These are phyloP conservation scores for Brassica incana DNA, from an alignment of 345 rosid species.

Conservation along the genomic window DNA sequence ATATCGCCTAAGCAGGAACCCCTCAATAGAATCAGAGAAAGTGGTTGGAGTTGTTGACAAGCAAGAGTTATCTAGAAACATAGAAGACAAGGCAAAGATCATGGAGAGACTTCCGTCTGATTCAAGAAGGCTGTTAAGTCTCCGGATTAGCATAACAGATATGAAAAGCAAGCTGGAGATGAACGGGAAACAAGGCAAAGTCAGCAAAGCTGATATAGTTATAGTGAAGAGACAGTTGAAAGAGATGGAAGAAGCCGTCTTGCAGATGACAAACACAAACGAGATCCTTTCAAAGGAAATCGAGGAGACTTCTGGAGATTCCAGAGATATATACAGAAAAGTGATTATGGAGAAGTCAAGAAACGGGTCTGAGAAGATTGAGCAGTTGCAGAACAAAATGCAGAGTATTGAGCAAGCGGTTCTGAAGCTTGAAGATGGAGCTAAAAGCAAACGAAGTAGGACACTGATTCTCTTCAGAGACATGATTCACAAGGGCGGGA, in stretches of 20 bases:
- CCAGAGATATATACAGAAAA: conserved; percentile 41
- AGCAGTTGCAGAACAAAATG: conserved; percentile 66
- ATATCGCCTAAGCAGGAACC: conserved; percentile 26
- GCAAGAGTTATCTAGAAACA: conserved; percentile 56
- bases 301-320: conserved; percentile 45
- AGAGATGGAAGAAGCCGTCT: conserved; percentile 65
- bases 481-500: conserved; percentile 56
- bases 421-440: conserved; percentile 67
- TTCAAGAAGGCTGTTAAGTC: conserved; percentile 60
- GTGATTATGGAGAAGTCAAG: conserved; percentile 57
- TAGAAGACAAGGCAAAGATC: conserved; percentile 52
- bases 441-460: conserved; percentile 50
- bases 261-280: conserved; percentile 55
- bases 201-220: conserved; percentile 50
- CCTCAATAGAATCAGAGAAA: conserved; percentile 57
- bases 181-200: conserved; percentile 55
- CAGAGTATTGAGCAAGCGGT: conserved; percentile 63
- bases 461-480: conserved; percentile 64
- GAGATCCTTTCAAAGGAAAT: conserved; percentile 52
- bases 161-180: conserved; percentile 61
- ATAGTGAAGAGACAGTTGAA: conserved; percentile 61
- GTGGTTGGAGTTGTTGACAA: conserved; percentile 60
- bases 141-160: conserved; percentile 59
- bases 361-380: conserved; percentile 73
- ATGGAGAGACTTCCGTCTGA: conserved; percentile 74